Percentiles rank a stretch among this genome's conserved stretches.
Conservation (phyloP, 257 asterid species). For the Solanum stenotomum region DNA sequence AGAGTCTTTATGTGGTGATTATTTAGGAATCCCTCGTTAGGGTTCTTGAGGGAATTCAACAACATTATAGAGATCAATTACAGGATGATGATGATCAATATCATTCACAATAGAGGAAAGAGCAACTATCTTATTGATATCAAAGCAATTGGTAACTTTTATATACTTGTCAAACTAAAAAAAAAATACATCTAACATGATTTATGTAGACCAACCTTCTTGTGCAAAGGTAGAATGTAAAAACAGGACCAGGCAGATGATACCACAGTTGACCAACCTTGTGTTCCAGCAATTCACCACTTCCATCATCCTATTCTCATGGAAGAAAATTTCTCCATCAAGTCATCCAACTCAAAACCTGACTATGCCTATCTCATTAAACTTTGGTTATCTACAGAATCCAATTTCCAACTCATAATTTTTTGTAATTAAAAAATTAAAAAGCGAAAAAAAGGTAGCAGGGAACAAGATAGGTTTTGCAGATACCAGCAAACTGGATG, state of each 20-base stretch:
- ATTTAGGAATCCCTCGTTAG: not conserved
- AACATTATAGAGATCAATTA: not conserved
- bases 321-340: constrained; percentile 29
- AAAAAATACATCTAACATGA: not conserved
- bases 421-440: not conserved
- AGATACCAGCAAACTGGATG: constrained; percentile 3
- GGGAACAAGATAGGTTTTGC: constrained; percentile 7
- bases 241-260: constrained; percentile 24
- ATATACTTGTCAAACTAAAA: not conserved
- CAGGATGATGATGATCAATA: not conserved
- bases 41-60: not conserved
- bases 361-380: not conserved
- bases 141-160: not conserved
- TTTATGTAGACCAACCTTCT: constrained; percentile 38
- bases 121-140: not conserved
- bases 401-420: not conserved
- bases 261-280: constrained; percentile 15
- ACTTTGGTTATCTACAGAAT: not conserved
- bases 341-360: constrained; percentile 20
- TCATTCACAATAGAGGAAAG: not conserved
- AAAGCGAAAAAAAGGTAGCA: constrained; percentile 12
- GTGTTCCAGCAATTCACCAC: constrained; percentile 19
- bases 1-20: not conserved
- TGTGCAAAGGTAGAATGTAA: constrained; percentile 34
- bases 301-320: constrained; percentile 50